Conservation (phyloP, 1,139 yeast species). For the Hyphopichia fennica region DNA sequence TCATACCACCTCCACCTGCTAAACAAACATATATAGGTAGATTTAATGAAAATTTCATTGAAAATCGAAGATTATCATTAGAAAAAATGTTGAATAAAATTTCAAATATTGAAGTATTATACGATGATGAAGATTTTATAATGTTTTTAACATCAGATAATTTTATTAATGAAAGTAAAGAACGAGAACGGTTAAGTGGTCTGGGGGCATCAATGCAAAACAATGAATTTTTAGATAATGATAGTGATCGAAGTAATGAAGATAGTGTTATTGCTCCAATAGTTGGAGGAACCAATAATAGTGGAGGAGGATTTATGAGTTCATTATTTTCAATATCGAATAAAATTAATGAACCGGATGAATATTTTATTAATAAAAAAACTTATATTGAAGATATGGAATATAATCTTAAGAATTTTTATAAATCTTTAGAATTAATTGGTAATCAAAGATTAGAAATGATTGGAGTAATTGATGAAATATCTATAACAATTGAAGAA, state of each 20-base stretch:
- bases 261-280: constrained; percentile 27
- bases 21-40: constrained; percentile 87
- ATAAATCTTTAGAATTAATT: constrained; percentile 72
- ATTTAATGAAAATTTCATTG: constrained; percentile 84
- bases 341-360: constrained; percentile 76
- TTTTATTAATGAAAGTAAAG: constrained; percentile 63
- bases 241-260: constrained; percentile 12
- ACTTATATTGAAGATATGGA: constrained; percentile 73
- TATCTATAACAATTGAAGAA: constrained; percentile 63
- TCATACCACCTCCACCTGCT: constrained; percentile 96
- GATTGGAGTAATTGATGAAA: constrained; percentile 43
- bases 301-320: constrained; percentile 58
- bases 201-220: constrained; percentile 50
- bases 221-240: constrained; percentile 41
- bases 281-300: constrained; percentile 16
- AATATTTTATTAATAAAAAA: constrained; percentile 69
- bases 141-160: constrained; percentile 77
- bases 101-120: constrained; percentile 53
- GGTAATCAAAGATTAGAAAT: constrained; percentile 77
- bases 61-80: constrained; percentile 79
- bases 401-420: constrained; percentile 65
- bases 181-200: constrained; percentile 58
- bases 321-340: constrained; percentile 57
- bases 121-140: constrained; percentile 71
- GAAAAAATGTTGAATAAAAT: constrained; percentile 84